These are phyloP conservation scores for Colletotrichum liriopes DNA, from an alignment of 2,329 filamentous ascomycete species.

Conservation along the genomic window DNA sequence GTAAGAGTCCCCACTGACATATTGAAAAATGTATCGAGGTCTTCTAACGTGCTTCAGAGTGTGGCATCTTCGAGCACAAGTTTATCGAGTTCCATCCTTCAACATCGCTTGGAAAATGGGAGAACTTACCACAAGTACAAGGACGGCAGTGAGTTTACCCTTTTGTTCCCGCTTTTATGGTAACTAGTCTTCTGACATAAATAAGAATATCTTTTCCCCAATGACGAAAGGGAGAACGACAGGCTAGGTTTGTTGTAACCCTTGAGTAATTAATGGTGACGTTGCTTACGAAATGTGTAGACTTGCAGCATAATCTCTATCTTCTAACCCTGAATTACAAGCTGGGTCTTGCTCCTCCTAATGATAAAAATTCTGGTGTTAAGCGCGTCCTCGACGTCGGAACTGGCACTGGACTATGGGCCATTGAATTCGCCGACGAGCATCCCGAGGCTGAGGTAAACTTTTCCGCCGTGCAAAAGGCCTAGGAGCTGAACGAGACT, in stretches of 20 bases:
- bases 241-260: background rate
- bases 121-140: conserved; percentile 18
- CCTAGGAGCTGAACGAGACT: background rate
- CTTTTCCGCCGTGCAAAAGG: background rate
- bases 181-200: background rate
- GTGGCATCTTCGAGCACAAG: conserved; percentile 5
- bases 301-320: conserved; percentile 56
- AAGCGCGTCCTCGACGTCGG: conserved; percentile 49
- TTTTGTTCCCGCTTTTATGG: background rate
- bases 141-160: conserved; percentile 4
- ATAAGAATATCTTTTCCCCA: background rate
- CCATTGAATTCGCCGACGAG: conserved; percentile 59
- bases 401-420: conserved; percentile 50
- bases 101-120: background rate
- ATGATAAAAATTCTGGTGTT: background rate
- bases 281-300: conserved; percentile 48
- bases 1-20: background rate
- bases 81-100: background rate
- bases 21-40: background rate
- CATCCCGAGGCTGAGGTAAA: conserved; percentile 38
- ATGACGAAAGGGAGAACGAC: conserved; percentile 6
- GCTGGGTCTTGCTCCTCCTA: conserved; percentile 3
- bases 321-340: background rate
- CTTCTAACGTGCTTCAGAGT: background rate
- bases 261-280: background rate